phyloP scores from a whole-genome alignment of 2,329 filamentous ascomycete genomes.

The Xylaria sp. region DNA sequence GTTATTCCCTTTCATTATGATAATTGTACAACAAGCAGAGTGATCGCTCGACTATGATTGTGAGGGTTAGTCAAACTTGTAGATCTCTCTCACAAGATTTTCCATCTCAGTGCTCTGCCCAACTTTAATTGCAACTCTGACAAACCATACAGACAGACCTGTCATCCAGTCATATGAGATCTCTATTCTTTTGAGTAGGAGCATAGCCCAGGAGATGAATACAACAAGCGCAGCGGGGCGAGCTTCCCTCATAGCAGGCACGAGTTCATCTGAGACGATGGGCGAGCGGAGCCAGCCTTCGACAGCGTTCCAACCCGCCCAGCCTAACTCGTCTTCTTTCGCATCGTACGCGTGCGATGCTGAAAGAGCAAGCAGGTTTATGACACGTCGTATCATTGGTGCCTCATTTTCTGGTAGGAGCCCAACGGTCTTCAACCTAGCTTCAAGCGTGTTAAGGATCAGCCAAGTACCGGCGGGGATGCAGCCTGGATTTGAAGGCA shows the following conservation, averaged over 20 bases:
- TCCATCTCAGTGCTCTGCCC: constrained; percentile 11
- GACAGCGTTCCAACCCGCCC: constrained; percentile 28
- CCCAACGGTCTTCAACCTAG: constrained; percentile 12
- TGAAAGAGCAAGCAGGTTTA: constrained; percentile 16
- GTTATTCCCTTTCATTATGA: background rate
- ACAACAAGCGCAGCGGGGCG: constrained; percentile 30
- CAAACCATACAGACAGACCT: constrained; percentile 28
- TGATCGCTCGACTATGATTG: background rate
- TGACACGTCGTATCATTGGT: constrained; percentile 21
- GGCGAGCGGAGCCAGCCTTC: constrained; percentile 29
- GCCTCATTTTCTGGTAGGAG: constrained; percentile 17
- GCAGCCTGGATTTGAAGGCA: background rate
- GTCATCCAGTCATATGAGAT: constrained; percentile 29
- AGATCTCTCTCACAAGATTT: constrained; percentile 19
- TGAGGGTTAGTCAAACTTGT: constrained; percentile 2
- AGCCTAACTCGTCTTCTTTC: constrained; percentile 17
- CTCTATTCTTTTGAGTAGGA: constrained; percentile 26
- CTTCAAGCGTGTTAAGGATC: constrained; percentile 23
- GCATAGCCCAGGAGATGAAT: constrained; percentile 27
- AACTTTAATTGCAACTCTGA: constrained; percentile 19
- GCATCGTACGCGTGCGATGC: constrained; percentile 19
- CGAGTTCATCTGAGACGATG: constrained; percentile 22
- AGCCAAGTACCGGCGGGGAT: constrained; percentile 20
- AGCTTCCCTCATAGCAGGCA: constrained; percentile 21
- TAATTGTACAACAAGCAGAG: background rate